Evolutionary conservation across 2,329 filamentous ascomycete genomes (phyloP).

Genomic region (Colletotrichum sublineola): DNA sequence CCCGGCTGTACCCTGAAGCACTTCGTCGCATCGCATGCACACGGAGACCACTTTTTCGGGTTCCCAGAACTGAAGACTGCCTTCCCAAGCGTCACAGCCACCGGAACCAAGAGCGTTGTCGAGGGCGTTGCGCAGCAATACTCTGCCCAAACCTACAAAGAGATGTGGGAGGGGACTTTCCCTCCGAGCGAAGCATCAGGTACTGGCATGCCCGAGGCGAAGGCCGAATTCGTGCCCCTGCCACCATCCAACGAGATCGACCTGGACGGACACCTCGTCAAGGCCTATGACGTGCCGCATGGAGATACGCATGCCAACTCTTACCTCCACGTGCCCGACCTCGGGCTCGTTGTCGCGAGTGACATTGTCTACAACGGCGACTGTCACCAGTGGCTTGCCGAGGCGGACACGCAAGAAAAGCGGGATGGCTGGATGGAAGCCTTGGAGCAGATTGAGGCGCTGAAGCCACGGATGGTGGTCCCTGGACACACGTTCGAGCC

Average conservation of each 20-base stretch:
- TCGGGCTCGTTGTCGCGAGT: neutral
- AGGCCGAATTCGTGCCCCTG: slow-evolving; percentile 1
- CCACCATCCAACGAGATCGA: neutral
- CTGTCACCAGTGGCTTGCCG: slow-evolving; percentile 12
- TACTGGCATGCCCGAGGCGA: slow-evolving; percentile 1
- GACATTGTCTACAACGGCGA: slow-evolving; percentile 22
- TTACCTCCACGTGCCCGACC: slow-evolving; percentile 10
- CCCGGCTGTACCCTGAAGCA: neutral
- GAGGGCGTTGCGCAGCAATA: slow-evolving; percentile 11
- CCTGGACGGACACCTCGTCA: neutral
- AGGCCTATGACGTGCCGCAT: slow-evolving; percentile 1
- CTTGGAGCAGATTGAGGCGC: neutral
- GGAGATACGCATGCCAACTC: slow-evolving; percentile 11
- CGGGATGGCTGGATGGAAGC: slow-evolving; percentile 11
- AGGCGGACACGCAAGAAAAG: slow-evolving; percentile 18
- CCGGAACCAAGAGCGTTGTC: neutral
- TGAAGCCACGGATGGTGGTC: slow-evolving; percentile 1
- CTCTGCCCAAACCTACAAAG: neutral
- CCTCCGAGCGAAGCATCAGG: slow-evolving; percentile 2
- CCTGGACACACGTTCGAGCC: slow-evolving; percentile 11
- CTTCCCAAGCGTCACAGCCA: neutral
- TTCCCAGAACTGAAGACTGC: neutral
- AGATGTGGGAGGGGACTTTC: neutral
- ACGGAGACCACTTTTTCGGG: slow-evolving; percentile 21
- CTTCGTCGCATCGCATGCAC: slow-evolving; percentile 1